Conservation (phyloP, 2,329 filamentous ascomycete genomes). For the Taxawa tesnikishii region DNA sequence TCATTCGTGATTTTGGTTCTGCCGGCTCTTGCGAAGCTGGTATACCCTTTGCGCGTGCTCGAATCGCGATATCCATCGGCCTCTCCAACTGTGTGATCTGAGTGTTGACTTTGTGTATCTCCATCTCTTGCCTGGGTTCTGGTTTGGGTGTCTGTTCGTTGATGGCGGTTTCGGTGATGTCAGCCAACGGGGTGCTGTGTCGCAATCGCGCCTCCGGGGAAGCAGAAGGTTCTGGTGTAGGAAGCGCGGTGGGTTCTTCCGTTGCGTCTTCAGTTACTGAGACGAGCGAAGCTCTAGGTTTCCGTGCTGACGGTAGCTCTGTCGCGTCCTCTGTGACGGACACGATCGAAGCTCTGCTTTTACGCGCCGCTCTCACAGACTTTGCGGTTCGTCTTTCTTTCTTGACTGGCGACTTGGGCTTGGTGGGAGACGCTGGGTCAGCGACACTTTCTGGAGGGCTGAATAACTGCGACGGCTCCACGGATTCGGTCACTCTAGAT, state of each 20-base stretch:
- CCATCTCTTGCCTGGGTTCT: slow-evolving; percentile 25
- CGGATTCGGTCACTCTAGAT: slow-evolving; percentile 35
- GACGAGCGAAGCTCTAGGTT: slow-evolving; percentile 22
- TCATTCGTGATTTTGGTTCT: slow-evolving; percentile 72
- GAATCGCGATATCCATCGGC: slow-evolving; percentile 88
- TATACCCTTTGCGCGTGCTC: slow-evolving; percentile 58
- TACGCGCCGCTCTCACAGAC: slow-evolving; percentile 36
- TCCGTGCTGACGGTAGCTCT: slow-evolving; percentile 21
- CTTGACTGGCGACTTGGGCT: slow-evolving; percentile 50
- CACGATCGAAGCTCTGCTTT: slow-evolving; percentile 23
- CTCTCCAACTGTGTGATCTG: slow-evolving; percentile 70
- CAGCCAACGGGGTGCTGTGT: slow-evolving; percentile 51
- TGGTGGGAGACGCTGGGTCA: slow-evolving; percentile 42
- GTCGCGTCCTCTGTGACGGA: slow-evolving; percentile 18
- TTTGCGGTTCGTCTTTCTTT: slow-evolving; percentile 44
- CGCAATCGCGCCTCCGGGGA: slow-evolving; percentile 21
- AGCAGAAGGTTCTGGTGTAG: slow-evolving; percentile 37
- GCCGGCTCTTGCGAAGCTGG: slow-evolving; percentile 58
- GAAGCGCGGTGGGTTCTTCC: slow-evolving; percentile 22
- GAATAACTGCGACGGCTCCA: slow-evolving; percentile 50
- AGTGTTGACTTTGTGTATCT: slow-evolving; percentile 58
- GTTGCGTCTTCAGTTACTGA: slow-evolving; percentile 19
- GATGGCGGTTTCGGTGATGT: slow-evolving; percentile 57
- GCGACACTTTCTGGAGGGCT: slow-evolving; percentile 42
- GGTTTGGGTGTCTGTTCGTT: slow-evolving; percentile 40